phyloP scores from a whole-genome alignment of 805 yeast genomes.

The Candida odintsovae region DNA sequence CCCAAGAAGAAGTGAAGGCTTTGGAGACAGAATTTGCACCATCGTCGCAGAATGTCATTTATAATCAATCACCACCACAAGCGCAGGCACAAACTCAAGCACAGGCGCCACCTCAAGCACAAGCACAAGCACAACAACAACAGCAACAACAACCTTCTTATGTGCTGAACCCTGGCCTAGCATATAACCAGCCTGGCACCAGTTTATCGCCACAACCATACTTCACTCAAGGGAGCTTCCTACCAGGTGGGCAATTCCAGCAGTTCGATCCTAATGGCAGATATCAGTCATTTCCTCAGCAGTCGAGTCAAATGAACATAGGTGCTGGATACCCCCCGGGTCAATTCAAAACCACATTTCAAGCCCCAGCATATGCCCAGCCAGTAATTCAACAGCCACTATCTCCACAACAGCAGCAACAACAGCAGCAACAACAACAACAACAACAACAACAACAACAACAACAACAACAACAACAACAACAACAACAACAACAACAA shows the following conservation, averaged over 20 bases:
- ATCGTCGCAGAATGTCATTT: background rate
- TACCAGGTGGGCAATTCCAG: background rate
- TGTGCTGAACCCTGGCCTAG: background rate
- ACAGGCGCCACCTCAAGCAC: background rate
- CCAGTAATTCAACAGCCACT: background rate
- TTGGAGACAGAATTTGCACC: background rate
- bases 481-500: background rate
- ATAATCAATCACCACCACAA: background rate
- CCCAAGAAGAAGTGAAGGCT: slow-evolving; percentile 10
- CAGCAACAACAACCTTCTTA: background rate
- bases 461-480: background rate
- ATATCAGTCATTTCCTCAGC: background rate
- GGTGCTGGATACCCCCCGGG: background rate
- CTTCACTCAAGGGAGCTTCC: background rate
- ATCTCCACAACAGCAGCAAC: background rate
- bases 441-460: too few relatives aligned
- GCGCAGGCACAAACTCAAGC: background rate
- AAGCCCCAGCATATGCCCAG: background rate
- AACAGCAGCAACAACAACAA: background rate
- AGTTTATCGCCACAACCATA: background rate
- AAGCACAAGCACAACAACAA: too few relatives aligned
- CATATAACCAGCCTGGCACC: background rate
- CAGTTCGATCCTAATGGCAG: background rate
- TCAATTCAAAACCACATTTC: background rate
- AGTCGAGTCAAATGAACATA: background rate